A percentile compares a stretch with the other conserved stretches of the same genome.
Evolutionary conservation across 192 early-diverging fungal species (phyloP).

Genomic region (Entomortierella chlamydospora): DNA sequence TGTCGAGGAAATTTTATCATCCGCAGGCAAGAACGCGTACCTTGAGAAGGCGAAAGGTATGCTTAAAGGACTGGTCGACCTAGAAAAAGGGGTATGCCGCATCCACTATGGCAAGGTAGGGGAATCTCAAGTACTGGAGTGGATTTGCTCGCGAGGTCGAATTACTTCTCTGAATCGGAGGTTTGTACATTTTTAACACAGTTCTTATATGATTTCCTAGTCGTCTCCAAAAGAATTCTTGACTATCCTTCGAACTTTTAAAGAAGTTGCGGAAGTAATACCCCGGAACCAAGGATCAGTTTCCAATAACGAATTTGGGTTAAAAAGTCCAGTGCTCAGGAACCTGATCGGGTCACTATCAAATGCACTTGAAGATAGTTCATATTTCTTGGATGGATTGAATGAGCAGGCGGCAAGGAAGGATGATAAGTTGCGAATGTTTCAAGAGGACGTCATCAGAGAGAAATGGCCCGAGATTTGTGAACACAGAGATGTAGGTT

Average conservation of each 20-base stretch:
- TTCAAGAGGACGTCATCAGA: constrained; percentile 53
- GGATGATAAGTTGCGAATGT: constrained; percentile 68
- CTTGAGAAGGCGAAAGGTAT: constrained; percentile 49
- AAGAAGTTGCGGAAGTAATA: constrained; percentile 49
- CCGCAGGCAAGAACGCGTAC: constrained; percentile 24
- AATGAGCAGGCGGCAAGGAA: constrained; percentile 59
- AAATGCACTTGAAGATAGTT: constrained; percentile 47
- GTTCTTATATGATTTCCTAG: constrained; percentile 19
- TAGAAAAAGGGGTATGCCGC: constrained; percentile 73
- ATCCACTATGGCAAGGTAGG: constrained; percentile 72
- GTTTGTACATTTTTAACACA: not conserved
- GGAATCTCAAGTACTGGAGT: not conserved
- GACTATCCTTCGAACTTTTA: constrained; percentile 60
- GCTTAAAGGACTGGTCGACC: constrained; percentile 68
- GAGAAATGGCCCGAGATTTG: constrained; percentile 62
- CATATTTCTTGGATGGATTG: constrained; percentile 55
- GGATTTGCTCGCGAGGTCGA: too few relatives aligned
- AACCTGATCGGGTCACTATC: constrained; percentile 55
- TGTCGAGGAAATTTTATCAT: constrained; percentile 66
- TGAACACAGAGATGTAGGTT: constrained; percentile 57
- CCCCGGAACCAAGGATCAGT: constrained; percentile 4
- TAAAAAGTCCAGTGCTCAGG: constrained; percentile 50
- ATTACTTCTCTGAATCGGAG: not conserved
- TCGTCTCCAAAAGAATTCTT: constrained; percentile 73
- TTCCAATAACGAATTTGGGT: not conserved